Evolutionary conservation across 768 basidiomycete genomes (phyloP).

Genomic region (Tricholoma sp.): DNA sequence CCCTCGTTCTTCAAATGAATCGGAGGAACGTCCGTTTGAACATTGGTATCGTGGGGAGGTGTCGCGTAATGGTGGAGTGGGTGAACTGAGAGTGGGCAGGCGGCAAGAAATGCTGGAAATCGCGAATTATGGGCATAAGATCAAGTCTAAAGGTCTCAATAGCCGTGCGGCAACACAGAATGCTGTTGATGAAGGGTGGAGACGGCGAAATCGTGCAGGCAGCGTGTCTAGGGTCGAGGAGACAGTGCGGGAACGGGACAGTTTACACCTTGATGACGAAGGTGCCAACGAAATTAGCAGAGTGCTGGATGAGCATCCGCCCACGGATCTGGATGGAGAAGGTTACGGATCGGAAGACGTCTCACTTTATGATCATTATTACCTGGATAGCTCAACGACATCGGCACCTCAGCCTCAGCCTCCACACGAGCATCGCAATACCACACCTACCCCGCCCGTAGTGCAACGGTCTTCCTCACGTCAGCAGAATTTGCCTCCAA

Average conservation of each 20-base stretch:
- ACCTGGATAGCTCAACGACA: conserved; percentile 16
- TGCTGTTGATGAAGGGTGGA: conserved; percentile 18
- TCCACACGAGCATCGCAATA: conserved; percentile 30
- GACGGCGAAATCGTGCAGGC: conserved; percentile 55
- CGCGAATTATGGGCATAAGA: conserved; percentile 73
- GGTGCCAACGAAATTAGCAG: conserved; percentile 37
- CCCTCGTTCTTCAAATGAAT: conserved; percentile 62
- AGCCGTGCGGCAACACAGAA: conserved; percentile 16
- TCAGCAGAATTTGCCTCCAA: conserved; percentile 24
- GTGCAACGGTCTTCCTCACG: conserved; percentile 28
- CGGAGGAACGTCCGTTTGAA: conserved; percentile 79
- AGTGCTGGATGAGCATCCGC: conserved; percentile 71
- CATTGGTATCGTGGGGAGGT: conserved; percentile 91
- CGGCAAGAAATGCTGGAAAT: conserved; percentile 85
- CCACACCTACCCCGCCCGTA: conserved; percentile 36
- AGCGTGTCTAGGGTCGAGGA: conserved; percentile 54
- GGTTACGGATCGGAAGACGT: conserved; percentile 36
- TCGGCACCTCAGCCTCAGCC: conserved; percentile 16
- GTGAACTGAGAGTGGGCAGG: conserved; percentile 70
- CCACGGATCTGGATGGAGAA: conserved; percentile 69
- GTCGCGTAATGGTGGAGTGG: conserved; percentile 84
- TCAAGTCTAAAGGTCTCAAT: conserved; percentile 29
- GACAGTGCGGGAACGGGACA: conserved; percentile 53
- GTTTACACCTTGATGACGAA: conserved; percentile 66
- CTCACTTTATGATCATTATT: conserved; percentile 23